phyloP scores from a whole-genome alignment of 1,139 yeast genomes.

The Pichia sp. region DNA sequence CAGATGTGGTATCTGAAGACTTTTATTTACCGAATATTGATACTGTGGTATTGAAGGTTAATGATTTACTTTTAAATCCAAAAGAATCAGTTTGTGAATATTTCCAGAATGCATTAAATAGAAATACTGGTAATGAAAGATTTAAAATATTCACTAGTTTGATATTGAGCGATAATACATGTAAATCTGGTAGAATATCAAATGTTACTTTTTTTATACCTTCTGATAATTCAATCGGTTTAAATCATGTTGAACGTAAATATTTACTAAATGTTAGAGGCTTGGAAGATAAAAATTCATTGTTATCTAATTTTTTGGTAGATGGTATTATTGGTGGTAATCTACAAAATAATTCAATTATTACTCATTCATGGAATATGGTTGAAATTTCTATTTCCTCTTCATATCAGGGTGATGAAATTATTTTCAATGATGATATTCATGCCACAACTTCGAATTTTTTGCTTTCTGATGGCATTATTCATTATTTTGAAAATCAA shows the following conservation, averaged over 20 bases:
- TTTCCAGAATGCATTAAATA: slow-evolving; percentile 11
- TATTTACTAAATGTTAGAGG: slow-evolving; percentile 40
- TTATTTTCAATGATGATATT: slow-evolving; percentile 27
- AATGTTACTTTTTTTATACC: slow-evolving; percentile 42
- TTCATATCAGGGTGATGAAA: slow-evolving; percentile 29
- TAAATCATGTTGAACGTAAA: slow-evolving; percentile 40
- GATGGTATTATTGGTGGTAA: slow-evolving; percentile 34
- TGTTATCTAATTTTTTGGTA: slow-evolving; percentile 35
- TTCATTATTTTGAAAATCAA: slow-evolving; percentile 48
- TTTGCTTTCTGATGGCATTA: slow-evolving; percentile 51
- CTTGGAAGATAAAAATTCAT: slow-evolving; percentile 29
- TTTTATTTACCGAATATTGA: slow-evolving; percentile 60
- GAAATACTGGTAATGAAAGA: slow-evolving; percentile 15
- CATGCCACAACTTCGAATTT: slow-evolving; percentile 37
- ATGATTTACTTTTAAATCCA: slow-evolving; percentile 35
- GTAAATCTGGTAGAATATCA: slow-evolving; percentile 16
- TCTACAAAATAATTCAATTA: slow-evolving; percentile 24
- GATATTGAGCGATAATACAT: slow-evolving; percentile 15
- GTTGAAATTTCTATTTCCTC: slow-evolving; percentile 27
- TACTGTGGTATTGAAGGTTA: slow-evolving; percentile 72
- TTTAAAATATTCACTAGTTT: slow-evolving; percentile 18
- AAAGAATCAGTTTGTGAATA: slow-evolving; percentile 19
- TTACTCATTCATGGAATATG: slow-evolving; percentile 24
- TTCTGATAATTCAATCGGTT: slow-evolving; percentile 34
- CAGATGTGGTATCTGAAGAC: slow-evolving; percentile 57